Evolutionary conservation across 1,284 basidiomycete species (phyloP).

Genomic region (Tremellales sp.): DNA sequence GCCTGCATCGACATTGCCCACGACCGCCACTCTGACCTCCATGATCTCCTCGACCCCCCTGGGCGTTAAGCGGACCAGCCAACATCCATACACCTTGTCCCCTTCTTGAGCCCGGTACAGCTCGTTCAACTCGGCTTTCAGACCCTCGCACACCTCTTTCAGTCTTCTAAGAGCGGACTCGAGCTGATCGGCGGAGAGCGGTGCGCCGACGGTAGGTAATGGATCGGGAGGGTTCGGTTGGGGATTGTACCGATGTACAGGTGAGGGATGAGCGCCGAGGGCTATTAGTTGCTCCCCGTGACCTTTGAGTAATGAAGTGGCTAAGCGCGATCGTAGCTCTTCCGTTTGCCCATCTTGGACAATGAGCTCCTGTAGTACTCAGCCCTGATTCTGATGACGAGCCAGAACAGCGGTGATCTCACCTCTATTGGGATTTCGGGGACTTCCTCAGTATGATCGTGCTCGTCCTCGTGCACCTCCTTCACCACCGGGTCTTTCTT

Average conservation of each 20-base stretch:
- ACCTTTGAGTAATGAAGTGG: slow-evolving; percentile 29
- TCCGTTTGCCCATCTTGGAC: slow-evolving; percentile 28
- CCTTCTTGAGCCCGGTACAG: slow-evolving; percentile 29
- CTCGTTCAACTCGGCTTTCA: slow-evolving; percentile 40
- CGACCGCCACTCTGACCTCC: slow-evolving; percentile 90
- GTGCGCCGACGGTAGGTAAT: slow-evolving; percentile 18
- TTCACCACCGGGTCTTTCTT: slow-evolving; percentile 10
- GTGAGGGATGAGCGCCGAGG: slow-evolving; percentile 39
- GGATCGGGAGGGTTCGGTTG: slow-evolving; percentile 5
- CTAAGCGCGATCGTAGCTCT: slow-evolving; percentile 30
- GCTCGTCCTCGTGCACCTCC: slow-evolving; percentile 10
- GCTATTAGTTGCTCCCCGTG: slow-evolving; percentile 44
- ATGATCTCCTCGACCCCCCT: slow-evolving; percentile 51
- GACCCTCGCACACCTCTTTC: slow-evolving; percentile 14
- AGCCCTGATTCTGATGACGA: too few species aligned
- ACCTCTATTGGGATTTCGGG: slow-evolving; percentile 32
- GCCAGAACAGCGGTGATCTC: slow-evolving; percentile 4
- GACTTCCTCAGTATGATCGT: slow-evolving; percentile 8
- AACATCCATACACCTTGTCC: slow-evolving; percentile 29
- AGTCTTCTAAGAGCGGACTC: slow-evolving; percentile 25
- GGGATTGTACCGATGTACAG: slow-evolving; percentile 21
- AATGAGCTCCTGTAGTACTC: neutral
- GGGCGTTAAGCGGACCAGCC: slow-evolving; percentile 42
- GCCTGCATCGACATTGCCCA: slow-evolving; percentile 81
- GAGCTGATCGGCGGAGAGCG: slow-evolving; percentile 20